Base-by-base conservation (phyloP, 2,329 filamentous ascomycete genomes). In the Fusarium veterinarium region DNA sequence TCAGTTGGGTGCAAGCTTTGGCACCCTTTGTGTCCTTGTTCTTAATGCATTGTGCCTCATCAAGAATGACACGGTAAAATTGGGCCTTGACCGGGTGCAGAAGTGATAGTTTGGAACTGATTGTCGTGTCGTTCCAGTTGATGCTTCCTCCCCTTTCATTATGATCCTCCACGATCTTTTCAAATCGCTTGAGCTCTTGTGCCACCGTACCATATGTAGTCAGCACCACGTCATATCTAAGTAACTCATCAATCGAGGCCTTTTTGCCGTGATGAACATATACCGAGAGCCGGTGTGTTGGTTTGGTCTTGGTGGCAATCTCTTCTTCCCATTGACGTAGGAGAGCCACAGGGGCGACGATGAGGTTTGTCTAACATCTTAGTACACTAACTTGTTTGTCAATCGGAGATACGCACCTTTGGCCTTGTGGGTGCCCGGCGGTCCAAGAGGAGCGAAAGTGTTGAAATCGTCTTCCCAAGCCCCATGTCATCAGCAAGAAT, bases 401-500 rank as follows among this genome's bases (percentile, higher is more conserved):
- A 51, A n/a, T 35, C 17, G 14, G 37, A 42, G 35, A 20, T 8
- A 72, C 76, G 60, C 46, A 81, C 80, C 73, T 83, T 83, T 23
- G 80, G 78, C 37, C 79, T 76, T 19, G 69, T 86, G 1, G 84
- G 80, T 1, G 92, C 89, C n/a, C 87, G 91, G 10, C 91, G 87
- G 10, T 89, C 88, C 17, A 94, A 85, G 74, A 97, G 92, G 46
- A 97, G 86, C 8, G 95, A 89, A 28, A 98, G 85, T 9, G 93
- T 91, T 69, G 95, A 94, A 30, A 97, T 91, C 0, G 95, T 97
- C 83, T 97, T 97, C 23, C 95, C 95, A 14, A 97, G 82, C 6
- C 95, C 95, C 95, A 97, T 98, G 77, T 97, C 95, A 79, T 98
- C 95, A 4, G 94, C 94, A 20, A 97, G 86, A 61, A 97, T 95